Percentiles rank a stretch among this genome's conserved stretches.
Conservation (phyloP, 208 protist species). For the Cochliopodium minus region DNA sequence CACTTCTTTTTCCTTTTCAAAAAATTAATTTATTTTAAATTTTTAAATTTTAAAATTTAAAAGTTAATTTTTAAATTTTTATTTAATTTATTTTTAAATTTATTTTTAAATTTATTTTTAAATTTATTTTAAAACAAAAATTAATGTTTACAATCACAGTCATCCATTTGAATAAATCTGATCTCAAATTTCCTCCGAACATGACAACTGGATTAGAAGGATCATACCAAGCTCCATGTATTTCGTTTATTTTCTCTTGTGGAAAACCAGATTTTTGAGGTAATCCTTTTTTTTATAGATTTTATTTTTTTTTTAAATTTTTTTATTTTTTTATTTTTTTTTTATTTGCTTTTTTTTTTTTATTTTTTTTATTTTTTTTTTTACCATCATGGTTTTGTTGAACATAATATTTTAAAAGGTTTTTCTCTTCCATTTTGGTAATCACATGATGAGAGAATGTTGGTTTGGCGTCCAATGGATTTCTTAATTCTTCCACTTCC, state of each 20-base stretch:
- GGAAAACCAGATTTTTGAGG: slow-evolving; percentile 20
- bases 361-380: too few species aligned
- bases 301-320: too few species aligned
- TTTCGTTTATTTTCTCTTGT: slow-evolving; percentile 17
- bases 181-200: slow-evolving; percentile 1
- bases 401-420: slow-evolving; percentile 14
- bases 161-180: slow-evolving; percentile 17
- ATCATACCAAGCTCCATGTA: slow-evolving; percentile 19
- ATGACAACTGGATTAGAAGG: slow-evolving; percentile 20
- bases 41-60: too few species aligned
- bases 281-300: too few species aligned
- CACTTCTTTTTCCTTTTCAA: slow-evolving; percentile 4
- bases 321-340: too few species aligned
- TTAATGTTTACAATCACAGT: too few species aligned
- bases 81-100: too few species aligned
- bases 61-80: too few species aligned
- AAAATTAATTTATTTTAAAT: too few species aligned
- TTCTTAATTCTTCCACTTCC: neutral
- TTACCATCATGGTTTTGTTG: slow-evolving; percentile 25
- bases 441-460: slow-evolving; percentile 12
- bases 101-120: too few species aligned
- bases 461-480: slow-evolving; percentile 3
- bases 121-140: too few species aligned
- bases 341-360: too few species aligned
- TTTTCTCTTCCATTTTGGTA: slow-evolving; percentile 2